These are phyloP conservation scores for Cyclotella atomus DNA, from an alignment of 108 stramenopile genomes.

Conservation along the genomic window DNA sequence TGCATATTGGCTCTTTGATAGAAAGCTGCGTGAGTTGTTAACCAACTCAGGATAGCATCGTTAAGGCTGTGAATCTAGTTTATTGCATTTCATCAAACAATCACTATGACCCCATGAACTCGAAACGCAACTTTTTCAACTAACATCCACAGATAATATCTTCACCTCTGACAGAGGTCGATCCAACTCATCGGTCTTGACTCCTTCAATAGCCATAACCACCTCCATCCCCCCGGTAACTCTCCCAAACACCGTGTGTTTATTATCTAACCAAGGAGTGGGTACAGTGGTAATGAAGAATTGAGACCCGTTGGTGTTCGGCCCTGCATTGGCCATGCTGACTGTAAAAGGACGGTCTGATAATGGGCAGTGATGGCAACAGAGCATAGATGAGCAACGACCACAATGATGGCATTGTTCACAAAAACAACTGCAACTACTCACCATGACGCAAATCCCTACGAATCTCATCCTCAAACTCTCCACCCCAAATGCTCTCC, in stretches of 20 bases:
- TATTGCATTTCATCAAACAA: too few relatives aligned
- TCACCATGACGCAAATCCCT: conserved; percentile 55
- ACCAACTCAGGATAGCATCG: too few relatives aligned
- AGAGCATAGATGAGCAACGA: neutral
- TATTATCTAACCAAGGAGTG: conserved; percentile 93
- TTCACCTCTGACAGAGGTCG: conserved; percentile 93
- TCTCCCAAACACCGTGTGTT: conserved; percentile 93
- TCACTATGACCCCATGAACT: neutral
- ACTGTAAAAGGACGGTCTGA: conserved; percentile 94
- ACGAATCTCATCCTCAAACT: conserved; percentile 98
- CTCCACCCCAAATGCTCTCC: conserved; percentile 99
- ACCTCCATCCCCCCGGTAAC: conserved; percentile 97
- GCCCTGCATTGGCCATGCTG: conserved; percentile 97
- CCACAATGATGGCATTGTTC: neutral
- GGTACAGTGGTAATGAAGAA: conserved; percentile 88
- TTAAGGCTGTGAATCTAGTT: too few relatives aligned
- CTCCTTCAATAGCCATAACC: conserved; percentile 89
- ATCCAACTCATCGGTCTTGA: conserved; percentile 93
- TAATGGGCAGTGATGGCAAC: neutral
- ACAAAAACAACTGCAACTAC: neutral
- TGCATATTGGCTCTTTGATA: too few relatives aligned
- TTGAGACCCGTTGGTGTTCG: conserved; percentile 80
- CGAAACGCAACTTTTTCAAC: conserved; percentile 36
- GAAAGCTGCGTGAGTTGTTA: too few relatives aligned
- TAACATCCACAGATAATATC: conserved; percentile 90